A percentile compares a stretch with the other conserved stretches of the same genome.
phyloP scores from a whole-genome alignment of 768 basidiomycete species.

The Pleurotus giganteus region DNA sequence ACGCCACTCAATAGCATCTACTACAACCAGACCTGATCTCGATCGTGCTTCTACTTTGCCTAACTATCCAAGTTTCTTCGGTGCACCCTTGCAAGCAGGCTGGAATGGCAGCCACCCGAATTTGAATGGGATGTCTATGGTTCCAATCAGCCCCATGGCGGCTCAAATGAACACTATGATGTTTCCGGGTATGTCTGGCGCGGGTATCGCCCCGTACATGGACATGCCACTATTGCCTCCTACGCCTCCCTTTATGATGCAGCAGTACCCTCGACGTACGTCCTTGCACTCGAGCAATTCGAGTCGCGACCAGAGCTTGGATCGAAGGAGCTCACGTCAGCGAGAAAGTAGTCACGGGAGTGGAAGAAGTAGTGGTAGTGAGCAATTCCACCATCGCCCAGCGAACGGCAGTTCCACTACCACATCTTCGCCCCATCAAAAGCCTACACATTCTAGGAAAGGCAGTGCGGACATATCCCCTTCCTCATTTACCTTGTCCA shows the following conservation, averaged over 20 bases:
- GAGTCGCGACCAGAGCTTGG: constrained; percentile 15
- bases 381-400: neutral
- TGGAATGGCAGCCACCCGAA: constrained; percentile 40
- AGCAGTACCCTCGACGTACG: constrained; percentile 45
- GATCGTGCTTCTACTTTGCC: constrained; percentile 9
- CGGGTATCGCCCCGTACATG: constrained; percentile 42
- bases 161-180: constrained; percentile 18
- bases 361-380: constrained; percentile 5
- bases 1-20: constrained; percentile 14
- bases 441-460: constrained; percentile 1
- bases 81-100: constrained; percentile 3
- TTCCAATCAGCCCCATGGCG: constrained; percentile 12
- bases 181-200: constrained; percentile 36
- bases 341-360: constrained; percentile 8
- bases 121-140: constrained; percentile 18
- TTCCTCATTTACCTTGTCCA: neutral
- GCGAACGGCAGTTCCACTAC: neutral
- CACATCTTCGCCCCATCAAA: neutral
- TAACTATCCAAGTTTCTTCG: neutral
- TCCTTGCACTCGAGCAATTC: constrained; percentile 29
- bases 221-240: constrained; percentile 75
- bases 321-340: neutral
- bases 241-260: constrained; percentile 74
- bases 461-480: constrained; percentile 7
- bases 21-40: constrained; percentile 7